A percentile compares a stretch with the other conserved stretches of the same genome.
These are phyloP conservation scores for Flaveria ramosissima DNA, from an alignment of 129 eudicot species.

Conservation along the genomic window DNA sequence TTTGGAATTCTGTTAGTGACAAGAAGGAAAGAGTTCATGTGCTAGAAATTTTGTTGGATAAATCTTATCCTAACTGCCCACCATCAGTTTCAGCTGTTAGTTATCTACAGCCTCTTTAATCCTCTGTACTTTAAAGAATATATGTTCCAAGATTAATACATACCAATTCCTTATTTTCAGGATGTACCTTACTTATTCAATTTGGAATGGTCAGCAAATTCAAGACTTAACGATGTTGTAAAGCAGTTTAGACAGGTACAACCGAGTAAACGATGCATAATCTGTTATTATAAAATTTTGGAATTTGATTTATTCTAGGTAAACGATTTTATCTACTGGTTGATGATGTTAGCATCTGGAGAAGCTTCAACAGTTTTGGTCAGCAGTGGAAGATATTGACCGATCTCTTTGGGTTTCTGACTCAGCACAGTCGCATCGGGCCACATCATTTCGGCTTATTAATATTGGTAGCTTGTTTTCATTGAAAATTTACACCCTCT, in stretches of 20 bases:
- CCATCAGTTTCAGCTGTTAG: slow-evolving; percentile 79
- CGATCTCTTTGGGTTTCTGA: slow-evolving; percentile 54
- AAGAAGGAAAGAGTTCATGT: slow-evolving; percentile 67
- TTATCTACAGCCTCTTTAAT: slow-evolving; percentile 17
- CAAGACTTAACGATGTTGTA: slow-evolving; percentile 65
- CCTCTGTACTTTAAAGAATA: slow-evolving; percentile 16
- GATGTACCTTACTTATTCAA: slow-evolving; percentile 65
- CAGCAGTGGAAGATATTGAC: slow-evolving; percentile 63
- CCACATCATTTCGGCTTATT: slow-evolving; percentile 58
- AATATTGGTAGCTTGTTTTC: slow-evolving; percentile 47
- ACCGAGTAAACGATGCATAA: not conserved
- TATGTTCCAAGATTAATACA: not conserved
- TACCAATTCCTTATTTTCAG: slow-evolving; percentile 23
- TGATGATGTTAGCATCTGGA: slow-evolving; percentile 63
- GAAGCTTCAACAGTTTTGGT: slow-evolving; percentile 78
- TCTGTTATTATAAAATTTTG: slow-evolving; percentile 1
- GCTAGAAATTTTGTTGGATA: slow-evolving; percentile 59
- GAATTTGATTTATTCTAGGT: not conserved
- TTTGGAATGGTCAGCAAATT: slow-evolving; percentile 60
- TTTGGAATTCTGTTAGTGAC: slow-evolving; percentile 46
- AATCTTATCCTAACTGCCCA: slow-evolving; percentile 57
- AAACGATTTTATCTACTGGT: slow-evolving; percentile 28
- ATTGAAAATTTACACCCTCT: not conserved
- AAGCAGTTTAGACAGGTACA: slow-evolving; percentile 68
- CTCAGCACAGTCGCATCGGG: slow-evolving; percentile 49